Base-by-base conservation (phyloP, 768 basidiomycete species). In the Macrolepiota dolichaula region DNA sequence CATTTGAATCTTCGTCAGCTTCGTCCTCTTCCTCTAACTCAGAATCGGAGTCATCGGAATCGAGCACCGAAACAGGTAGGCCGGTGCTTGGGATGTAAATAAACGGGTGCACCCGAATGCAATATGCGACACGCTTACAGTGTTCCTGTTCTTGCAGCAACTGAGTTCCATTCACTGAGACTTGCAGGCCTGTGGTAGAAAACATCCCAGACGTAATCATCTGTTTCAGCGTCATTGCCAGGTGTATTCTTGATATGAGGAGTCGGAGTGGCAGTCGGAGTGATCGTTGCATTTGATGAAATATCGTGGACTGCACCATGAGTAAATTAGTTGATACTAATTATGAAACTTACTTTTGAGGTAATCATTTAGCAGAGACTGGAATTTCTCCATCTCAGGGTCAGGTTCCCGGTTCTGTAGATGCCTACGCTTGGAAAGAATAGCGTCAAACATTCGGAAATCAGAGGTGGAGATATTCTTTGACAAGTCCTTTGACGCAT, bases 1-100 rank as follows among this genome's bases (percentile, higher is more conserved):
- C 89, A 72, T 93, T 93, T 0, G 91, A 93, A 66, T 93, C 92
- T 65, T 93, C 92, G 62, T 92, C 90, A 2, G 83, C 91, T 64
- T 89, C 87, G 59, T 90, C 91, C 63, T 85, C 87, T 65, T 79
- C 79, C 65, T 88, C 87, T 0, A 83, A 85, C 42, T 86, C 87
- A 22, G 86, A 87, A 10, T 81, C 76, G 15, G 86, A 84, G 49
- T 87, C 85, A 64, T 85, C 79, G 3, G 77, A 72, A 64, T 87
- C 83, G 32, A 76, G 80, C 13, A 79, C 73, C 1, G 81, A 80
- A 13, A 79, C 76, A 17, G 91, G 89, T 11, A 92, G 74, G 11
- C 88, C 88, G 40, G 85, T 86, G 32, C 88, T 91, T 59, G 47
- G n/a, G 32, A 22, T n/a, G 15, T 51, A 11, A 27, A 53, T 57